phyloP scores from a whole-genome alignment of 2,329 filamentous ascomycete species.

The Ophiostoma angusticollis region DNA sequence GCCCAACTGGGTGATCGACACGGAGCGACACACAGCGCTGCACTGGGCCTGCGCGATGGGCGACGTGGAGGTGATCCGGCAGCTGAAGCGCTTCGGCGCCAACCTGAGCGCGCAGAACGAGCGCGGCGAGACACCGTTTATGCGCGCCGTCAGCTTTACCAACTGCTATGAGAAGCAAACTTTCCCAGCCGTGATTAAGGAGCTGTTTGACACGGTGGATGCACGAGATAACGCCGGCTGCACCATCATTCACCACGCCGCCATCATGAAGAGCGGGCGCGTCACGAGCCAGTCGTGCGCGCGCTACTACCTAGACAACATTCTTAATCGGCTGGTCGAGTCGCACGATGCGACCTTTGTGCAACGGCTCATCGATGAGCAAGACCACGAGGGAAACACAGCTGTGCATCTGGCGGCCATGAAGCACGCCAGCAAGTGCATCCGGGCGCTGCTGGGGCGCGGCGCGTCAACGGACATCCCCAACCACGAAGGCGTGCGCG shows the following conservation, averaged over 20 bases:
- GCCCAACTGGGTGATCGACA: slow-evolving; percentile 84
- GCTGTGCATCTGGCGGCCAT: slow-evolving; percentile 64
- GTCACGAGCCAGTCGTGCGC: slow-evolving; percentile 76
- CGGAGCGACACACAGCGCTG: slow-evolving; percentile 80
- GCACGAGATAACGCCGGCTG: slow-evolving; percentile 67
- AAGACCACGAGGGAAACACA: slow-evolving; percentile 81
- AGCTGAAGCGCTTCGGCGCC: slow-evolving; percentile 71
- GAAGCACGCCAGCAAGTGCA: slow-evolving; percentile 77
- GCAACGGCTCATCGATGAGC: slow-evolving; percentile 64
- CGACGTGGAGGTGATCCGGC: slow-evolving; percentile 79
- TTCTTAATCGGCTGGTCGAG: slow-evolving; percentile 77
- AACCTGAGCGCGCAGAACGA: slow-evolving; percentile 57
- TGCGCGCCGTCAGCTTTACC: slow-evolving; percentile 89
- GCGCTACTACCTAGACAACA: slow-evolving; percentile 83
- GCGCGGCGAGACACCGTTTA: slow-evolving; percentile 77
- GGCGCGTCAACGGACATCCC: slow-evolving; percentile 73
- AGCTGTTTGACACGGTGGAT: slow-evolving; percentile 71
- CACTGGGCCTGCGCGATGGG: slow-evolving; percentile 99
- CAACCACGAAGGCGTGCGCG: slow-evolving; percentile 70
- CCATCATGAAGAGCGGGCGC: slow-evolving; percentile 72
- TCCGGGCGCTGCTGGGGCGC: slow-evolving; percentile 64
- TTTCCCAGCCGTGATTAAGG: slow-evolving; percentile 71
- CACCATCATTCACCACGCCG: slow-evolving; percentile 90
- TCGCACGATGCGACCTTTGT: slow-evolving; percentile 63
- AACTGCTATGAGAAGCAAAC: slow-evolving; percentile 93